Conservation (phyloP, 1,284 basidiomycete species). For the Gomphus sp. region DNA sequence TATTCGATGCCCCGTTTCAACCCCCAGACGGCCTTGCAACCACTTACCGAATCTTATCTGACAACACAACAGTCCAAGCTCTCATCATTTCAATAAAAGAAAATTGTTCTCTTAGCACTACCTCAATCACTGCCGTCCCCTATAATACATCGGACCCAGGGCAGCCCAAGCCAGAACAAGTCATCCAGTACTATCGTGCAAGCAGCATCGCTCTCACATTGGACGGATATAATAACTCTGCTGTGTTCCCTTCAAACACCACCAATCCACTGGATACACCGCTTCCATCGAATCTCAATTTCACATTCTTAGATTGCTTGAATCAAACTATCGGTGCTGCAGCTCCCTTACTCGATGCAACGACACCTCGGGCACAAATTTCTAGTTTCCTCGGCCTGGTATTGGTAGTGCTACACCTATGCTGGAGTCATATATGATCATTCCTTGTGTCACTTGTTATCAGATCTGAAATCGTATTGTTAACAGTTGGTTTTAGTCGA, state of each 20-base stretch:
- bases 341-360: conserved; percentile 32
- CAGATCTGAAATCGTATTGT: neutral
- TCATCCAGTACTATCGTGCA: conserved; percentile 21
- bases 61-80: conserved; percentile 43
- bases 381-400: neutral
- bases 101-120: conserved; percentile 30
- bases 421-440: neutral
- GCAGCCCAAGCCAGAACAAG: conserved; percentile 16
- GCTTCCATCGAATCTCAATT: conserved; percentile 38
- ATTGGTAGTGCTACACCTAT: neutral
- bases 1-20: conserved; percentile 40
- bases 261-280: conserved; percentile 37
- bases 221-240: conserved; percentile 58
- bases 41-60: conserved; percentile 48
- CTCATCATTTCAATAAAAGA: conserved; percentile 37
- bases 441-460: neutral
- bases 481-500: neutral
- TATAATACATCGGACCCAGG: neutral
- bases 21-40: conserved; percentile 32
- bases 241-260: conserved; percentile 26
- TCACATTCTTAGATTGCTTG: conserved; percentile 39
- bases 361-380: neutral
- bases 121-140: conserved; percentile 5
- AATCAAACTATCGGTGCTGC: conserved; percentile 47
- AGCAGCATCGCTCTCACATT: conserved; percentile 27